phyloP scores from a whole-genome alignment of 306 rosid genomes.

The Vigna mungo region DNA sequence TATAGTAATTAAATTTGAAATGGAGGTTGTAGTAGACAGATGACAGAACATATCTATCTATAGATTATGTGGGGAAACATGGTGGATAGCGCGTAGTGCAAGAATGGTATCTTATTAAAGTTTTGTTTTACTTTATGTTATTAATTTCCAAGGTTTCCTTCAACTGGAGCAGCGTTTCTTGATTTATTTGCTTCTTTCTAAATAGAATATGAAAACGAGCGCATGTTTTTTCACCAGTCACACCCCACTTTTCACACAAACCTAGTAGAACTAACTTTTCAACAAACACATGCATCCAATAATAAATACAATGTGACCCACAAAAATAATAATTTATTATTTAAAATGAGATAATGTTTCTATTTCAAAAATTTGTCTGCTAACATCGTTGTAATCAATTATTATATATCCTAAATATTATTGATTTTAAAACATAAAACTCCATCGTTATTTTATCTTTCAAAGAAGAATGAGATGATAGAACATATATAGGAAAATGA shows the following conservation, averaged over 20 bases:
- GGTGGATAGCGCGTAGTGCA: neutral
- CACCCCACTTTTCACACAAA: neutral
- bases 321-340: too few species aligned
- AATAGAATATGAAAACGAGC: neutral
- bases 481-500: too few species aligned
- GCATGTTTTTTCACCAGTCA: too few species aligned
- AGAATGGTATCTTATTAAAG: conserved; percentile 16
- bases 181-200: neutral
- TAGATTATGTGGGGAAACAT: neutral
- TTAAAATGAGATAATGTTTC: too few species aligned
- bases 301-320: too few species aligned
- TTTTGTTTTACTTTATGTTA: neutral
- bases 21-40: neutral
- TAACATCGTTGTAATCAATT: too few species aligned
- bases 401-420: too few species aligned
- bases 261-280: conserved; percentile 9
- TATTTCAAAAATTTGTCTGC: too few species aligned
- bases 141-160: conserved; percentile 21
- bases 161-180: neutral
- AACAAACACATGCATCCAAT: neutral
- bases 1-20: too few species aligned
- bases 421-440: too few species aligned
- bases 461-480: too few species aligned
- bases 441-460: too few species aligned
- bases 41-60: neutral